Evolutionary conservation across 2,329 filamentous ascomycete species (phyloP), one percentile per base, ranked within the genome.

Genomic region (Penicillium thymicola): DNA sequence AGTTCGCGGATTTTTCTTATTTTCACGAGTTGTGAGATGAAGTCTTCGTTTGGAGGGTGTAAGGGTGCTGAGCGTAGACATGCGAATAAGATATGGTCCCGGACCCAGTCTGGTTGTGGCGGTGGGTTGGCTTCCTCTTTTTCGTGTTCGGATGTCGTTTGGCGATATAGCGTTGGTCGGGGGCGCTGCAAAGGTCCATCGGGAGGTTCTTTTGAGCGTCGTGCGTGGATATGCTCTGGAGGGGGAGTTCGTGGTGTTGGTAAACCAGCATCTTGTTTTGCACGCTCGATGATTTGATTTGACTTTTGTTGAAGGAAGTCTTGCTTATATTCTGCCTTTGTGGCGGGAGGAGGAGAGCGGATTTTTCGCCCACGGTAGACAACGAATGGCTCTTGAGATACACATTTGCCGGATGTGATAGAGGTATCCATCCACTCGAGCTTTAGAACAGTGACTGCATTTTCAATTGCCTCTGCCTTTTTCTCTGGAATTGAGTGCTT

Each of bases 91-190:
- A 85, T 77, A 28, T 82, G 80, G 53, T 89, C 73, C 41, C 80
- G 76, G 13, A 87, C 83, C 85, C 85, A 95, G 2, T 84, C 82
- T 1, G 92, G 92, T 13, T 90, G 75, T 0, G 82, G 79, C 0
- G 89, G 90, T 1, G 90, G 70, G 3, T 58, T 67, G 1, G 75
- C 72, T 18, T 82, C 79, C 27, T 95, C 89, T 55, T 92, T 82
- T 56, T 96, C 91, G 4, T 93, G 82, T 57, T 96, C 91, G 3
- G 88, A 89, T 0, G 92, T 96, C 0, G 88, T 89, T 67, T 89
- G 81, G 37, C 85, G 85, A 10, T 86, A 69, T 6, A 95, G 74
- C 52, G 76, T 74, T 46, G 78, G 78, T 56, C 69, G 74, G 3
- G 61, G 57, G 4, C 61, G 59, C 51, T 72, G 69, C 14, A 62